Percentiles rank a stretch among this genome's conserved stretches.
phyloP scores from a whole-genome alignment of 2,329 filamentous ascomycete species.

The Fusarium protoensiforme region DNA sequence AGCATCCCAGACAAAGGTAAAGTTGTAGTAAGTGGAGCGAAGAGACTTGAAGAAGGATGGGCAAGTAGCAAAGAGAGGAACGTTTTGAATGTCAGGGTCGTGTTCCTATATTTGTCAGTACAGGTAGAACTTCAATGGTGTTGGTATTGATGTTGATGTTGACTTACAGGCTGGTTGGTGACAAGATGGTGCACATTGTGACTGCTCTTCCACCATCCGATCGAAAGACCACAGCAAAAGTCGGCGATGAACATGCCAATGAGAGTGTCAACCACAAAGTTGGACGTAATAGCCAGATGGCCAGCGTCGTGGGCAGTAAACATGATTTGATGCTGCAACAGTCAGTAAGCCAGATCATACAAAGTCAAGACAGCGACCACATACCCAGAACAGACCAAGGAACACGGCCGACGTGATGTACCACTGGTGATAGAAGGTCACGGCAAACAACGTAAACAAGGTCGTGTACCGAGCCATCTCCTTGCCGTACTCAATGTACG shows the following conservation, averaged over 20 bases:
- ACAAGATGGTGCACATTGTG: constrained; percentile 77
- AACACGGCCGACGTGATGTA: constrained; percentile 68
- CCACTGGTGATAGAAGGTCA: constrained; percentile 61
- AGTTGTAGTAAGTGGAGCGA: constrained; percentile 74
- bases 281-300: constrained; percentile 70
- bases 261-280: constrained; percentile 67
- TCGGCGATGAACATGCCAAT: constrained; percentile 73
- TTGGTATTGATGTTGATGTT: not conserved
- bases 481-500: constrained; percentile 67
- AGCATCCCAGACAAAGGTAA: constrained; percentile 71
- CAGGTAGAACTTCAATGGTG: not conserved
- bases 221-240: constrained; percentile 73
- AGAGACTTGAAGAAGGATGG: constrained; percentile 73
- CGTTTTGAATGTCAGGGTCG: constrained; percentile 72
- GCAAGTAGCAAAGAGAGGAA: constrained; percentile 75
- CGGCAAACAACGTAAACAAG: constrained; percentile 61
- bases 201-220: constrained; percentile 77
- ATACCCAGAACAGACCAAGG: constrained; percentile 71
- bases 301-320: constrained; percentile 75
- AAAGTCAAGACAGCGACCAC: not conserved
- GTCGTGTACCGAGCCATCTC: constrained; percentile 65
- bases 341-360: constrained; percentile 22
- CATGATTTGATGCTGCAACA: constrained; percentile 71
- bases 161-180: constrained; percentile 68
- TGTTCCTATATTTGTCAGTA: constrained; percentile 54